Evolutionary conservation across 1,284 basidiomycete species (phyloP).

Genomic region (Apiotrichum brassicae): DNA sequence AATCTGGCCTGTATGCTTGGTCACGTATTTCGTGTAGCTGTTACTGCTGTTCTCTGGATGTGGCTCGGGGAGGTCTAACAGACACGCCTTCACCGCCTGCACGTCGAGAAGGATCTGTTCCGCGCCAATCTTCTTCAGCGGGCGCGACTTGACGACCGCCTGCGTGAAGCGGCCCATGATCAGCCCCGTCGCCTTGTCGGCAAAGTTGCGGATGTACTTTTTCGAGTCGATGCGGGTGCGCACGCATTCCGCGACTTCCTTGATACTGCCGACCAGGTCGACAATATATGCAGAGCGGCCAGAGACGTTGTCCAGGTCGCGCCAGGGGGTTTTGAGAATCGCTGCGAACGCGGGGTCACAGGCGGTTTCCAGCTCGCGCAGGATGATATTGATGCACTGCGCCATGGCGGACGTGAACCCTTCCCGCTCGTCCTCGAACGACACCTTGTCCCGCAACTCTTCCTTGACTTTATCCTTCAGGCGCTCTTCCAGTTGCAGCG

Average conservation of each 20-base stretch:
- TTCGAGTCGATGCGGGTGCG: slow-evolving; percentile 69
- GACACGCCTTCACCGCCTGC: slow-evolving; percentile 73
- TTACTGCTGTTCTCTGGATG: slow-evolving; percentile 36
- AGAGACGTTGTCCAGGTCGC: slow-evolving; percentile 68
- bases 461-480: slow-evolving; percentile 73
- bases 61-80: slow-evolving; percentile 65
- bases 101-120: slow-evolving; percentile 89
- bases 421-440: slow-evolving; percentile 78
- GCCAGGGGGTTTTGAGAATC: slow-evolving; percentile 72
- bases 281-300: slow-evolving; percentile 73
- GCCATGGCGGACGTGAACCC: slow-evolving; percentile 82
- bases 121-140: slow-evolving; percentile 80
- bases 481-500: slow-evolving; percentile 86
- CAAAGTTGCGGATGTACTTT: slow-evolving; percentile 82
- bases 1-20: slow-evolving; percentile 68
- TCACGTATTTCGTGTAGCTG: slow-evolving; percentile 67
- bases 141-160: slow-evolving; percentile 76
- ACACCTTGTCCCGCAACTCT: slow-evolving; percentile 68
- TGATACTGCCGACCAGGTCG: slow-evolving; percentile 85
- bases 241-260: slow-evolving; percentile 50
- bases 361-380: slow-evolving; percentile 73
- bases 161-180: slow-evolving; percentile 78
- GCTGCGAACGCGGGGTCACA: slow-evolving; percentile 68
- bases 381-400: slow-evolving; percentile 64
- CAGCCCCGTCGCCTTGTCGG: slow-evolving; percentile 82